Evolutionary conservation across 495 filamentous ascomycete genomes (phyloP), one percentile per base, ranked within the genome.

Genomic region (Neurospora discreta): DNA sequence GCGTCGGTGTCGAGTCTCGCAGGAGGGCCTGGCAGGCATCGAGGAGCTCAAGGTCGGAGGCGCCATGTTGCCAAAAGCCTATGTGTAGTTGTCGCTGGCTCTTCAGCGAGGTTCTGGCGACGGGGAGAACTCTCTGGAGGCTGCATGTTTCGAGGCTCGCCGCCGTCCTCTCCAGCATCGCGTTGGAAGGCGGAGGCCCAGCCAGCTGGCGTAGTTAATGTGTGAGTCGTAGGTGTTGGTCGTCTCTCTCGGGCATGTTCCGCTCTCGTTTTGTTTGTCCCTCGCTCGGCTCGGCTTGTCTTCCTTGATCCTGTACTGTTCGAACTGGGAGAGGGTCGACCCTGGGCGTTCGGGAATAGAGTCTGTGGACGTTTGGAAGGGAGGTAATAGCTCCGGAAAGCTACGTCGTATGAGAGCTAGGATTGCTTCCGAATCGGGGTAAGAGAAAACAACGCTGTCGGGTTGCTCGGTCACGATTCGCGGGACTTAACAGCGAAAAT

Each of bases 91-190:
- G 82, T 68, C 88, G 87, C 74, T 85, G 83, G 75, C 82, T 87
- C 84, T 88, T 74, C 86, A 81, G n/a, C 84, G 79, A 73, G 83
- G 83, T 58, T 82, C 74, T 84, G 42, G 86, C 77, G 71, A 85
- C 83, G 76, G 87, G 90, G 74, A 93, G 81, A 75, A 91, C 84
- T 82, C 86, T 86, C 79, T 88, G 87, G 81, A 86, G 79, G 79
- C 87, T 88, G 73, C 90, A 91, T 84, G 87, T 88, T 87, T 94
- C 89, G 81, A 94, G 86, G 84, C 88, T 91, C 84, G 87, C 87
- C 72, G 89, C 88, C 70, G 90, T 91, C 80, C 90, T 90, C 90
- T 96, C 92, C 81, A 95, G 90, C 93, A 96, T 96, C 78, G 85
- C 77, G 77, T 71, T 69, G 67, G 52, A 65, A 65, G 6, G 33